Conservation (phyloP, 140 eudicot species). For the Anethum foeniculum region DNA sequence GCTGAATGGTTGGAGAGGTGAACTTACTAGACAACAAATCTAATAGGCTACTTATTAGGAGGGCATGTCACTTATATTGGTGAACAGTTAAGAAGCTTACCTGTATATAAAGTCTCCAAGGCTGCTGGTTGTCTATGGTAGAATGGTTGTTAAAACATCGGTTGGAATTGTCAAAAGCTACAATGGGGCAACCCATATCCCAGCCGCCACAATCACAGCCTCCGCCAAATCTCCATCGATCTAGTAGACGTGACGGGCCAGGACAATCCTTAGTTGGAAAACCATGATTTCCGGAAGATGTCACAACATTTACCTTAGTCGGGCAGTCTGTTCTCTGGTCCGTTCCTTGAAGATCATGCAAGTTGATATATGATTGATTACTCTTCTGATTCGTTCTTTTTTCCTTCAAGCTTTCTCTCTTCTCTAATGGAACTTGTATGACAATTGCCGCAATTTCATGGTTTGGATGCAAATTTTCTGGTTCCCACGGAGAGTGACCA, state of each 20-base stretch:
- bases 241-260: constrained; percentile 60
- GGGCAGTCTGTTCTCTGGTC: constrained; percentile 32
- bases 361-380: background rate
- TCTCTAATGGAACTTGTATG: constrained; percentile 58
- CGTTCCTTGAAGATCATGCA: background rate
- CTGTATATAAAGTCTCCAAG: constrained; percentile 50
- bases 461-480: constrained; percentile 54
- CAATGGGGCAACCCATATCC: constrained; percentile 84
- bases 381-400: constrained; percentile 31
- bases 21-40: background rate
- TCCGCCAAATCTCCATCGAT: constrained; percentile 82
- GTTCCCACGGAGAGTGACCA: constrained; percentile 34
- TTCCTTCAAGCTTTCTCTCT: constrained; percentile 62
- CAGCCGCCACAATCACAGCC: constrained; percentile 96
- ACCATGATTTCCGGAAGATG: constrained; percentile 74
- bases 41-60: background rate
- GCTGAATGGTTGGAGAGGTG: background rate
- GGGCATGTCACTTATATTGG: background rate
- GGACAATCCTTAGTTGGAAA: constrained; percentile 50
- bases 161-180: constrained; percentile 39
- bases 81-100: constrained; percentile 23
- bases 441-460: constrained; percentile 81
- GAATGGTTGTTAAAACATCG: constrained; percentile 25
- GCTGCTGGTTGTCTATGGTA: constrained; percentile 15
- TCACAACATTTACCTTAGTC: constrained; percentile 51